Evolutionary conservation across 768 basidiomycete species (phyloP), one percentile per base, ranked within the genome.

Genomic region (Boletus barrowsii): DNA sequence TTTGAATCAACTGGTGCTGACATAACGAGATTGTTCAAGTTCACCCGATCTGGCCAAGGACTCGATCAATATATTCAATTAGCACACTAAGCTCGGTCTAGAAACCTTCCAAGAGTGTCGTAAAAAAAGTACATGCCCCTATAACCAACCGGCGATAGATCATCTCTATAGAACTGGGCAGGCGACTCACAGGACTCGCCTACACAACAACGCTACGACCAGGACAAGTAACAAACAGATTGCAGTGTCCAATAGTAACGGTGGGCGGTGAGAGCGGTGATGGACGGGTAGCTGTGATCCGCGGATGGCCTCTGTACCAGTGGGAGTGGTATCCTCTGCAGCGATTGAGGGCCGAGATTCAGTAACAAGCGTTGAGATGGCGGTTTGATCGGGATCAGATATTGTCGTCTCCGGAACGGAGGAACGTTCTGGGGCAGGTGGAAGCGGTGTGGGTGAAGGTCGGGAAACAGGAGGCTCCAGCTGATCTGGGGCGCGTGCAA

Each of bases 141-240:
- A 58, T 49, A 51, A 36, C 46, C 48, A 54, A 40, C 39, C 22
- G 17, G n/a, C 50, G 35, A 63, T 47, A 68, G 62, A 66, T 68
- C 57, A 51, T 47, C 56, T 6, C 39, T 53, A 61, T 45, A 56
- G 18, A 49, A 51, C 58, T 20, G 43, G 59, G 56, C 53, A 45
- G 47, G 56, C 51, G 51, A 65, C 55, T 72, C 67, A 80, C 55
- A 79, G 59, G 53, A 79, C 70, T 65, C 87, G 77, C 55, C 85
- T 79, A 61, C 80, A 87, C 45, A 91, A 73, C 40, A 92, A 77
- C 33, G 81, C 84, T 62, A 86, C 80, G 45, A 85, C 78, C 53
- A 90, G 70, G 14, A 86, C 84, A 10, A 91, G 72, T 20, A 89
- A 74, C 45, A 90, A 75, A 67, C 86, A 84, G 55, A 92, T 91